Base-by-base conservation (phyloP, 306 rosid species). In the barrel medic (Medicago truncatula) region DNA sequence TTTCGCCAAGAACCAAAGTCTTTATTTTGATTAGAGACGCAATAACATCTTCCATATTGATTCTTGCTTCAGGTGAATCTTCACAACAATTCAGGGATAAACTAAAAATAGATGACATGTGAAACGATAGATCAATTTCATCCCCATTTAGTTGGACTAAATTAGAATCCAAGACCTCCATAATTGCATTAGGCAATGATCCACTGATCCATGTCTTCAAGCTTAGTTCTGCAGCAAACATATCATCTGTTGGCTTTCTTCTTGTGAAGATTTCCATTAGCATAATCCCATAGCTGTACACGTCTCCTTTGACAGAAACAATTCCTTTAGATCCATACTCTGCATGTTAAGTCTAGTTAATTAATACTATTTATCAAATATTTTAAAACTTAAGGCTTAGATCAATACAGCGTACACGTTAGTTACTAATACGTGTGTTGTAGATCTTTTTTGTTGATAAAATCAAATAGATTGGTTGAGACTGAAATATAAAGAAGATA, bases 101-200 rank as follows among this genome's bases (percentile, higher is more conserved):
- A 20, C 23, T 9, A 12, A 72, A 72, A 8, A 57, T 57, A 72
- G 56, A 20, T 39, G 56, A 72, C 44, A 40, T 39, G 21, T 57
- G 21, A 21, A 25, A 8, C 10, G 40, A 21, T 21, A 44, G 12
- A 14, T 57, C n/a, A 40, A 39, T 8, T 56, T 72, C 56, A 21
- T 72, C 56, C 11, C 25, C 76, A 12, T 39, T 9, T 56, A 3
- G 64, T 38, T 71, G 41, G 28, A 57, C 40, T 57, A 72, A 57
- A 56, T 57, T 72, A 3, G 38, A 57, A 57, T 56, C 76, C 56
- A 72, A 14, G 40, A 72, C 76, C 43, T 72, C 25, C 13, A 57
- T 40, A 17, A 72, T 9, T 14, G 56, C 2, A 43, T 43, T 43
- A 43, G 49, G 49, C 49, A 43, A 43, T 10, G 47, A 43, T 43